These are phyloP conservation scores for Boletus sp. DNA, from an alignment of 1,284 basidiomycete genomes.

Conservation along the genomic window DNA sequence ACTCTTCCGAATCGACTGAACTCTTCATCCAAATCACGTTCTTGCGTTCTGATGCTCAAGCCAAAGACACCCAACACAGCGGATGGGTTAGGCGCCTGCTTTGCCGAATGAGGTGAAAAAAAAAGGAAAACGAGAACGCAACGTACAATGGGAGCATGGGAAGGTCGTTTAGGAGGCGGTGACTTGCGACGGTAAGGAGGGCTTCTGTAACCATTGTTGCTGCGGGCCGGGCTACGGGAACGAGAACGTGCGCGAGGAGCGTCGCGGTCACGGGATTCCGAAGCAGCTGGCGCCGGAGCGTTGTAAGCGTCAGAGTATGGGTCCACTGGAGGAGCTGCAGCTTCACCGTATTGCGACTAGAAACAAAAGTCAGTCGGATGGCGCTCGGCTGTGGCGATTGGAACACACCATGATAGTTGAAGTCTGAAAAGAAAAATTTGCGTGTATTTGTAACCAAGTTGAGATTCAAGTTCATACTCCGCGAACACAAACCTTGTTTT, in stretches of 20 bases:
- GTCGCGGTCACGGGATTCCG: constrained; percentile 47
- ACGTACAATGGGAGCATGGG: constrained; percentile 72
- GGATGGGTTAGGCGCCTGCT: constrained; percentile 80
- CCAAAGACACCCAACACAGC: constrained; percentile 95
- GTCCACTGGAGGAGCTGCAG: constrained; percentile 57
- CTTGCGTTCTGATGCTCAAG: constrained; percentile 89
- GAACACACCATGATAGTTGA: constrained; percentile 64
- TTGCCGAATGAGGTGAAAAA: constrained; percentile 36
- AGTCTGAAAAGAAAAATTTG: constrained; percentile 41
- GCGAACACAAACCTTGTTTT: constrained; percentile 26
- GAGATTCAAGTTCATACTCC: constrained; percentile 36
- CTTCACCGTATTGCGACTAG: constrained; percentile 56
- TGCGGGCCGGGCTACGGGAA: constrained; percentile 60
- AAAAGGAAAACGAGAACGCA: constrained; percentile 7
- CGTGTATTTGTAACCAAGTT: constrained; percentile 38
- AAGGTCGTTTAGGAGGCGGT: constrained; percentile 53
- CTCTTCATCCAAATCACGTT: constrained; percentile 92
- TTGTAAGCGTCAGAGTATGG: constrained; percentile 80
- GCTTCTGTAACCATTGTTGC: constrained; percentile 51
- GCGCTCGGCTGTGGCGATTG: neutral
- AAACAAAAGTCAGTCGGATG: neutral
- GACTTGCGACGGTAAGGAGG: constrained; percentile 46
- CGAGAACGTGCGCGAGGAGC: constrained; percentile 61
- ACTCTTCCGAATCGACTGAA: constrained; percentile 87
- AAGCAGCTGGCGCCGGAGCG: constrained; percentile 50